These are phyloP conservation scores for Globisporangium polare DNA, from an alignment of 352 stramenopile genomes.

Conservation along the genomic window DNA sequence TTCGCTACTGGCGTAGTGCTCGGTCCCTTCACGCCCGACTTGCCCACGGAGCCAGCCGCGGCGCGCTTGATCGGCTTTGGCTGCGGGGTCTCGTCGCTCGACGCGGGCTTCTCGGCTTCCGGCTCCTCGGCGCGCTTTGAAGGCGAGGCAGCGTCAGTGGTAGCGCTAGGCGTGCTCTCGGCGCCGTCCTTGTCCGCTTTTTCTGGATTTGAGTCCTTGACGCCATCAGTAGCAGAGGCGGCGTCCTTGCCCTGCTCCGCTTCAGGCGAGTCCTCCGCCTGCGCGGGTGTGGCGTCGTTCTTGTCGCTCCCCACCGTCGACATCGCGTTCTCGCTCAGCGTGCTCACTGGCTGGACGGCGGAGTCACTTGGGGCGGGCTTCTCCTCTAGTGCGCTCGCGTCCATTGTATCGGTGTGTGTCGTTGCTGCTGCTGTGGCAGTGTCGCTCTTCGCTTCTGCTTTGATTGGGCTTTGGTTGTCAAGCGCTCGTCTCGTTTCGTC, in stretches of 20 bases:
- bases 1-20: constrained; percentile 6
- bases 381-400: background rate
- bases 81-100: constrained; percentile 8
- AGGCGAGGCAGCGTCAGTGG: background rate
- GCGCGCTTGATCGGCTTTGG: constrained; percentile 11
- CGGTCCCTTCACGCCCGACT: constrained; percentile 1
- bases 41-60: constrained; percentile 9
- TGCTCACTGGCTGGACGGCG: background rate
- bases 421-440: background rate
- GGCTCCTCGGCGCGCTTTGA: background rate
- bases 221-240: background rate
- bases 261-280: background rate
- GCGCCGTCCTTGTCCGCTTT: background rate
- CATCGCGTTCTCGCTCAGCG: background rate
- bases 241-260: background rate
- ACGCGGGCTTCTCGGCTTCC: background rate
- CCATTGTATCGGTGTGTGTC: background rate
- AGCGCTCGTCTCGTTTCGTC: background rate
- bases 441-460: background rate
- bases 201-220: background rate
- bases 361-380: background rate
- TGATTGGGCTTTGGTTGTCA: background rate
- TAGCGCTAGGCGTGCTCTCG: background rate
- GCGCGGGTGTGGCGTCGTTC: background rate
- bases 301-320: background rate